These are phyloP conservation scores for Mycena epipterygia DNA, from an alignment of 768 basidiomycete genomes.

Conservation along the genomic window DNA sequence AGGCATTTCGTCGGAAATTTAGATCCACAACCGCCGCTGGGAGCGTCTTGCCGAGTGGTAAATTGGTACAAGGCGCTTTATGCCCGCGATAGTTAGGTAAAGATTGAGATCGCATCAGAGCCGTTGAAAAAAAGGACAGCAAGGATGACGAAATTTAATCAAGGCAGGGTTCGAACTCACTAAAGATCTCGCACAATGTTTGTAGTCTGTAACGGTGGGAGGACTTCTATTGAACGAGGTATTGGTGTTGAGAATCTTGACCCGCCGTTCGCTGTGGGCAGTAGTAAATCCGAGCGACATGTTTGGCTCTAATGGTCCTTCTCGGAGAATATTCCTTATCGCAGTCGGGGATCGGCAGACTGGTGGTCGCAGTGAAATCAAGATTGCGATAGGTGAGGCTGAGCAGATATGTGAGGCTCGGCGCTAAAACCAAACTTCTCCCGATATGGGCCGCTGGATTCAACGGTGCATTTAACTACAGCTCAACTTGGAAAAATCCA, in stretches of 20 bases:
- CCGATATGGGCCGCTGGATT: too few relatives aligned
- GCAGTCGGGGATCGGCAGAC: conserved; percentile 9
- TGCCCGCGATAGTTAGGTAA: conserved; percentile 17
- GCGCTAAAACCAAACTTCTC: too few relatives aligned
- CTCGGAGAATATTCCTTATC: conserved; percentile 30
- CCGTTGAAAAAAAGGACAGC: conserved; percentile 16
- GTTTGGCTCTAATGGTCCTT: background rate
- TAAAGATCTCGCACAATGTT: conserved; percentile 11
- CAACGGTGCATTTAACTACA: too few relatives aligned
- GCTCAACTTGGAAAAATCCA: too few relatives aligned
- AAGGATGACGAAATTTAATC: conserved; percentile 30
- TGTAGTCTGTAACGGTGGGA: conserved; percentile 2
- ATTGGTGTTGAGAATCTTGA: background rate
- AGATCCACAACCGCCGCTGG: conserved; percentile 15
- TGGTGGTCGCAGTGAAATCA: conserved; percentile 29
- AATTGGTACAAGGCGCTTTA: conserved; percentile 19
- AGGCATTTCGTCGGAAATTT: conserved; percentile 16
- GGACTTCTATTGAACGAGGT: background rate
- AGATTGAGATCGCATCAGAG: conserved; percentile 11
- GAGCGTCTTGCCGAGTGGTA: background rate
- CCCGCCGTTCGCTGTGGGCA: conserved; percentile 8
- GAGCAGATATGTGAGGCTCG: too few relatives aligned
- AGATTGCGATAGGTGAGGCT: conserved; percentile 28
- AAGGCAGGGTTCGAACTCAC: conserved; percentile 30
- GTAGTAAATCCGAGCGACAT: conserved; percentile 6